Conservation (phyloP, 768 basidiomycete genomes). For the Trametes punicea region DNA sequence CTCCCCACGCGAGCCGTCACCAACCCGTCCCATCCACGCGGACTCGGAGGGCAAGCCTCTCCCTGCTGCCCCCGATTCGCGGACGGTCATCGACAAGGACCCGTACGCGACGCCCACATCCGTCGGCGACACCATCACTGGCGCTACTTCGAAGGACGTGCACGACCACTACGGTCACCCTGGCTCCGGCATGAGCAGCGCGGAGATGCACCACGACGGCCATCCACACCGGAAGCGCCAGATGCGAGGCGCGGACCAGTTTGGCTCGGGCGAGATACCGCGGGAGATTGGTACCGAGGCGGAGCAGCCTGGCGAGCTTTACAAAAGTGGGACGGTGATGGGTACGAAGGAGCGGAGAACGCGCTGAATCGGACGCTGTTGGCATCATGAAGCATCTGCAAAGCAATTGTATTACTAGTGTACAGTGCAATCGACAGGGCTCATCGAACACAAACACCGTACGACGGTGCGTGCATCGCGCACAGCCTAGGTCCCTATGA, state of each 20-base stretch:
- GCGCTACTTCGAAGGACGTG: constrained; percentile 36
- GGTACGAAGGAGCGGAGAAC: constrained; percentile 2
- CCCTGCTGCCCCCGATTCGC: constrained; percentile 26
- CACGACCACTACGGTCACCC: constrained; percentile 32
- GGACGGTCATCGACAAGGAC: constrained; percentile 32
- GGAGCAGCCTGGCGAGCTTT: constrained; percentile 4
- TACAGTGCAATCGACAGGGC: neutral
- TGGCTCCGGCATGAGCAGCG: constrained; percentile 32
- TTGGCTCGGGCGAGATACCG: constrained; percentile 23
- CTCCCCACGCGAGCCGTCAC: constrained; percentile 7
- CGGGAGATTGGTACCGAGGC: constrained; percentile 10
- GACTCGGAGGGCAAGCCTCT: constrained; percentile 14
- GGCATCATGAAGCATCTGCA: neutral
- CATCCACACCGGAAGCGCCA: constrained; percentile 29
- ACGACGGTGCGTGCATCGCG: too few species aligned
- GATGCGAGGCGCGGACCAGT: constrained; percentile 24
- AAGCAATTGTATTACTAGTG: constrained; percentile 3
- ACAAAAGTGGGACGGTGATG: constrained; percentile 1
- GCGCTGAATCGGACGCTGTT: neutral
- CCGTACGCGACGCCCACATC: constrained; percentile 27
- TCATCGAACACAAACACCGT: neutral
- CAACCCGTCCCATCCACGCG: constrained; percentile 1
- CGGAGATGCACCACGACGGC: constrained; percentile 36
- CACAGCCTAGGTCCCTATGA: too few species aligned
- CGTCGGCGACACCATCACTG: constrained; percentile 28